Percentiles rank a stretch among this genome's conserved stretches.
These are phyloP conservation scores for Fraxinus anomala DNA, from an alignment of 257 asterid species.

Conservation along the genomic window DNA sequence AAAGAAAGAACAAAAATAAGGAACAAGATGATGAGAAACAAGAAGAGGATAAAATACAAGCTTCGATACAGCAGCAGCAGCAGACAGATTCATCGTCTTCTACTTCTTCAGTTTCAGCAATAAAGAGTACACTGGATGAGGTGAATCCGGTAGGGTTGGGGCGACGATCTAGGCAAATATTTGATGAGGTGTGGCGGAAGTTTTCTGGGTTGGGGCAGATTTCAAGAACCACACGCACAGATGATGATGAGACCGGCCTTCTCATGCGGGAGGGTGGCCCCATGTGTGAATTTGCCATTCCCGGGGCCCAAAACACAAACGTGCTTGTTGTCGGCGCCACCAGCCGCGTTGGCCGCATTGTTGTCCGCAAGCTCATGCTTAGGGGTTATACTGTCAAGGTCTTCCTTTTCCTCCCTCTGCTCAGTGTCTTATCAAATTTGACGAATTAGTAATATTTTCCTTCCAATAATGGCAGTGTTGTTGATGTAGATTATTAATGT, in stretches of 20 bases:
- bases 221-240: constrained; percentile 66
- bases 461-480: neutral
- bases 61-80: constrained; percentile 8
- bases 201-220: constrained; percentile 95
- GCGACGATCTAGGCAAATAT: constrained; percentile 79
- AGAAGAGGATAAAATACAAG: constrained; percentile 24
- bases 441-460: neutral
- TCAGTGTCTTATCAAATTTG: neutral
- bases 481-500: neutral
- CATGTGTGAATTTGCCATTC: constrained; percentile 89
- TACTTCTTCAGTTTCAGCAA: constrained; percentile 54
- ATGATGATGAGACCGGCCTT: constrained; percentile 66
- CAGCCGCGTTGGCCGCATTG: constrained; percentile 94
- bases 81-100: constrained; percentile 24
- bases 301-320: constrained; percentile 96
- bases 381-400: constrained; percentile 97
- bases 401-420: neutral
- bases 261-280: constrained; percentile 85
- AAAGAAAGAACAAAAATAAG: constrained; percentile 50
- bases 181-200: constrained; percentile 95
- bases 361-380: constrained; percentile 91
- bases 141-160: constrained; percentile 97
- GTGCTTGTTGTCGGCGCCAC: constrained; percentile 97
- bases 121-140: constrained; percentile 70
- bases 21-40: constrained; percentile 31